These are phyloP conservation scores for Lanmaoa pseudosensibilis DNA, from an alignment of 768 basidiomycete genomes.

Conservation along the genomic window DNA sequence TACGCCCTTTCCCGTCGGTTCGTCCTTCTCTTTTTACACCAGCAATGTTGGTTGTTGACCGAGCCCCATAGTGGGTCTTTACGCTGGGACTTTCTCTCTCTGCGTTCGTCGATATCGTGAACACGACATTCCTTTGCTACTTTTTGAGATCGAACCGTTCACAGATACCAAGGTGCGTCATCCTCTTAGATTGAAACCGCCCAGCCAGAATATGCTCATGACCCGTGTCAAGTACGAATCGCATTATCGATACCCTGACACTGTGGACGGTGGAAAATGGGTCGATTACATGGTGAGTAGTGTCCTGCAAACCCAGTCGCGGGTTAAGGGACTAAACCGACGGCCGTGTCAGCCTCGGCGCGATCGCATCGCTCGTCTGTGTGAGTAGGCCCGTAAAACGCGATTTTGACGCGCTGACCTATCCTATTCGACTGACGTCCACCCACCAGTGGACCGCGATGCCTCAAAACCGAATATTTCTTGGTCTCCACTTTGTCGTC, in stretches of 20 bases:
- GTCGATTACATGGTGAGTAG: slow-evolving; percentile 22
- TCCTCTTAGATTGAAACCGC: background rate
- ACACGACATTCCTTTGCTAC: slow-evolving; percentile 44
- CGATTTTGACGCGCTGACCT: background rate
- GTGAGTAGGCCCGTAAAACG: slow-evolving; percentile 5
- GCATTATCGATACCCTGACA: slow-evolving; percentile 21
- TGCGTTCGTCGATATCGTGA: slow-evolving; percentile 45
- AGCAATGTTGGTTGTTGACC: background rate
- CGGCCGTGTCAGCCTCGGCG: slow-evolving; percentile 8
- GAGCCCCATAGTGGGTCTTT: slow-evolving; percentile 42
- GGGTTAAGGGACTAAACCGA: no score
- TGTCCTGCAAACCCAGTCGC: no score
- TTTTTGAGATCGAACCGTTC: slow-evolving; percentile 41
- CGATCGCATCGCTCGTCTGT: slow-evolving; percentile 19
- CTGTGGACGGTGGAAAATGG: slow-evolving; percentile 26
- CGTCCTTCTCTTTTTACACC: background rate
- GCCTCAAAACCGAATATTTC: slow-evolving; percentile 26
- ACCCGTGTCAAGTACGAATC: slow-evolving; percentile 16
- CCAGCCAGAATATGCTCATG: background rate
- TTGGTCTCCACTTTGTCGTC: slow-evolving; percentile 25
- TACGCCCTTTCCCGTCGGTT: slow-evolving; percentile 12
- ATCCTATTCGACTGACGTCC: background rate
- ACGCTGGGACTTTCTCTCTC: slow-evolving; percentile 48
- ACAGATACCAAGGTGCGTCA: slow-evolving; percentile 34
- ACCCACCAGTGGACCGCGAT: slow-evolving; percentile 18